Conservation (phyloP, 257 asterid genomes). For the Solanum bulbocastanum region DNA sequence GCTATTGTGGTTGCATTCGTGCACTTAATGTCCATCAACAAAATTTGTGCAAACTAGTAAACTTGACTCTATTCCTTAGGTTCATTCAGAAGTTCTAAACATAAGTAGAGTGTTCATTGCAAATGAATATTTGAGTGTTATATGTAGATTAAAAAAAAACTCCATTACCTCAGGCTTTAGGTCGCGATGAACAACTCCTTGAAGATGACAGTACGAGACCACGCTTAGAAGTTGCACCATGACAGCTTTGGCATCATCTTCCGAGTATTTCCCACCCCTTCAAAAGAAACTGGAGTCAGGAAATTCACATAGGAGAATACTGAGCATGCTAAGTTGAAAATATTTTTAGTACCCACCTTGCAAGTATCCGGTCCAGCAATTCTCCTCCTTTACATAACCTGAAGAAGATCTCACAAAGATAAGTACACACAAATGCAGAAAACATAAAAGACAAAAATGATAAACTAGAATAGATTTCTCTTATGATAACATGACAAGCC, state of each 20-base stretch:
- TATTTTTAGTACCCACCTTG: constrained; percentile 27
- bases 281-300: neutral
- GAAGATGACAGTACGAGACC: constrained; percentile 78
- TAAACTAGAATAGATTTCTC: neutral
- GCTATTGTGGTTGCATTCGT: neutral
- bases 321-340: neutral
- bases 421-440: neutral
- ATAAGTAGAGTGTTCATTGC: neutral
- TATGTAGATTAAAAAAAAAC: neutral
- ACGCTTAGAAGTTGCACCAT: constrained; percentile 56
- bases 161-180: constrained; percentile 54
- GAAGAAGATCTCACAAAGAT: constrained; percentile 4
- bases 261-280: constrained; percentile 70
- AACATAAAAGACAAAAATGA: neutral
- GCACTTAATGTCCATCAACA: neutral
- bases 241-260: constrained; percentile 56
- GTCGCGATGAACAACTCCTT: constrained; percentile 79
- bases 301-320: neutral
- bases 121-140: neutral
- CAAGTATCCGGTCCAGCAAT: constrained; percentile 61
- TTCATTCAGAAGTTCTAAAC: neutral
- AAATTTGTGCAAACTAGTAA: neutral
- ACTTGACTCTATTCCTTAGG: neutral
- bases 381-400: constrained; percentile 92
- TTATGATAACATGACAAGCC: neutral